A percentile compares a stretch with the other conserved stretches of the same genome.
These are phyloP conservation scores for Candida nitratophila DNA, from an alignment of 805 yeast genomes.

Conservation along the genomic window DNA sequence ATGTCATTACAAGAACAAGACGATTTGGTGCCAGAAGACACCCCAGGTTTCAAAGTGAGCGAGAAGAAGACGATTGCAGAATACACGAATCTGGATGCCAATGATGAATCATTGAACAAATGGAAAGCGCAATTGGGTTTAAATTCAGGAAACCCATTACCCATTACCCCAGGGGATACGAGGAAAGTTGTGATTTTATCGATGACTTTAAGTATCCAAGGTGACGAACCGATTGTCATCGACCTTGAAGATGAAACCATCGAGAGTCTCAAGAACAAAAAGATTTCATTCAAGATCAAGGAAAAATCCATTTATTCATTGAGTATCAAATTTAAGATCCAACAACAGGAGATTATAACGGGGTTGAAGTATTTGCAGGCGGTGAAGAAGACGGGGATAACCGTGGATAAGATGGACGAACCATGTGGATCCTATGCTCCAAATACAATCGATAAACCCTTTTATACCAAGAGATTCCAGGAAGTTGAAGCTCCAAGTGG, in stretches of 20 bases:
- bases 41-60: constrained; percentile 57
- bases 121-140: constrained; percentile 90
- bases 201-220: constrained; percentile 64
- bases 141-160: constrained; percentile 48
- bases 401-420: constrained; percentile 80
- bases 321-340: constrained; percentile 72
- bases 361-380: constrained; percentile 83
- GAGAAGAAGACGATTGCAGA: constrained; percentile 78
- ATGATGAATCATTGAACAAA: constrained; percentile 82
- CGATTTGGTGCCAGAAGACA: constrained; percentile 55
- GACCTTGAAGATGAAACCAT: constrained; percentile 61
- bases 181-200: constrained; percentile 75
- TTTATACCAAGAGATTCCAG: constrained; percentile 59
- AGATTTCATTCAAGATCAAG: constrained; percentile 66
- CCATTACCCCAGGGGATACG: constrained; percentile 62
- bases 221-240: constrained; percentile 59
- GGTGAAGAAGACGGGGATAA: constrained; percentile 80
- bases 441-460: constrained; percentile 73
- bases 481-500: constrained; percentile 92
- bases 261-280: constrained; percentile 40
- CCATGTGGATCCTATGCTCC: constrained; percentile 92
- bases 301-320: constrained; percentile 72
- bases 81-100: constrained; percentile 76
- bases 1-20: not conserved
- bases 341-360: constrained; percentile 69